Evolutionary conservation across 129 eudicot species (phyloP).

Genomic region (Flaveria linearis): DNA sequence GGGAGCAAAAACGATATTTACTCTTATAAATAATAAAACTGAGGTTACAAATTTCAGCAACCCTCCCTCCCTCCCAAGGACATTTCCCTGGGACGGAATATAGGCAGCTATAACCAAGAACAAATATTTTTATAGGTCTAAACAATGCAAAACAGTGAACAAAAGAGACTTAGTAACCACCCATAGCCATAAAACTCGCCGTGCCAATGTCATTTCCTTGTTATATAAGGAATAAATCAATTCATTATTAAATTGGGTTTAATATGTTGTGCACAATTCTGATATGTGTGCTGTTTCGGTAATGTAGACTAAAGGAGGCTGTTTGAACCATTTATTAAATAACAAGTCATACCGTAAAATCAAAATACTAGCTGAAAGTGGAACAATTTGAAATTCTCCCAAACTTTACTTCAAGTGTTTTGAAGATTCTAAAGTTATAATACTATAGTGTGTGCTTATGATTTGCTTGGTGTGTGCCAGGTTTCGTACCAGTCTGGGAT

Average conservation of each 20-base stretch:
- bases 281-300: neutral
- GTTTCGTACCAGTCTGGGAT: conserved; percentile 77
- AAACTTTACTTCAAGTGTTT: neutral
- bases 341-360: neutral
- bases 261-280: conserved; percentile 1
- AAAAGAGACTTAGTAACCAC: no score
- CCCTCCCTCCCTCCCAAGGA: no score
- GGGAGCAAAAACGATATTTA: no score
- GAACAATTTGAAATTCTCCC: neutral
- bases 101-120: no score
- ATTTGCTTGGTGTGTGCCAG: conserved; percentile 46
- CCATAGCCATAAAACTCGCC: no score
- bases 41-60: no score
- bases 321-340: neutral
- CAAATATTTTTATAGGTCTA: no score
- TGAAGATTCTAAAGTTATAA: neutral
- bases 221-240: neutral
- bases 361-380: neutral
- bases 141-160: no score
- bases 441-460: conserved; percentile 4
- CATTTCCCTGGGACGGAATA: no score
- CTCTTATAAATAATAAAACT: no score
- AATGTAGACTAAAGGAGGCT: neutral
- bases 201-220: neutral
- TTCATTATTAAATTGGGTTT: conserved; percentile 3